Evolutionary conservation across 208 protist species (phyloP), one percentile per base, ranked within the genome.

Genomic region (Acanthamoeba royreba): DNA sequence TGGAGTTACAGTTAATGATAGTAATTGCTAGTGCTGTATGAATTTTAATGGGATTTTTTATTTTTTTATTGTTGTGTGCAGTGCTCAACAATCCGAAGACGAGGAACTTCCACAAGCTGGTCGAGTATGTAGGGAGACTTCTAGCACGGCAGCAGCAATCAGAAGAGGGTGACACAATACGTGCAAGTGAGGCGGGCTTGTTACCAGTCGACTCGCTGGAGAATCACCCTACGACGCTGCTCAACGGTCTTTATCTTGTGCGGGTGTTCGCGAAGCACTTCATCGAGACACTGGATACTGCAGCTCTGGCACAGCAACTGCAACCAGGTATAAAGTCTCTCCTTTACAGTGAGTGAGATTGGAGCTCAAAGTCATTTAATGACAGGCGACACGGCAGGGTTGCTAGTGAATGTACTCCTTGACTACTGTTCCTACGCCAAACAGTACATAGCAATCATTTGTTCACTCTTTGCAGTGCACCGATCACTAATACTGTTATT

Each of bases 241-340:
- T 61, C 53, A 90, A 90, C 38, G 83, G 35, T 4, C 83, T 90
- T 38, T 90, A 47, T 42, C 53, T 90, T n/a, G 52, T 90, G 49
- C 83, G 83, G 4, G 33, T 66, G 8, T 90, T 90, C n/a, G 13
- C 28, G 13, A 90, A 90, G 83, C 38, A 69, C 33, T 55, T 90
- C 53, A 69, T 90, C 53, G 83, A 58, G 22, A 42, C 31, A 5
- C 19, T 52, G 33, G 53, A 58, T n/a, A n/a, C 52, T 28, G 22
- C 22, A 43, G 11, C 22, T 19, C 17, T 61, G 79, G 22, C 31
- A 1, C 46, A 61, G 13, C 47, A 53, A 4, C 79, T 63, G 15
- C 79, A 88, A 47, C 33, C 0, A 3, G 47, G 31, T 5, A 43
- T 8, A 2, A 25, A 52, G 40, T 2, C 35, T 77, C 11, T 58